Evolutionary conservation across 2,329 filamentous ascomycete species (phyloP).

Genomic region (Aureobasidium namibiae): DNA sequence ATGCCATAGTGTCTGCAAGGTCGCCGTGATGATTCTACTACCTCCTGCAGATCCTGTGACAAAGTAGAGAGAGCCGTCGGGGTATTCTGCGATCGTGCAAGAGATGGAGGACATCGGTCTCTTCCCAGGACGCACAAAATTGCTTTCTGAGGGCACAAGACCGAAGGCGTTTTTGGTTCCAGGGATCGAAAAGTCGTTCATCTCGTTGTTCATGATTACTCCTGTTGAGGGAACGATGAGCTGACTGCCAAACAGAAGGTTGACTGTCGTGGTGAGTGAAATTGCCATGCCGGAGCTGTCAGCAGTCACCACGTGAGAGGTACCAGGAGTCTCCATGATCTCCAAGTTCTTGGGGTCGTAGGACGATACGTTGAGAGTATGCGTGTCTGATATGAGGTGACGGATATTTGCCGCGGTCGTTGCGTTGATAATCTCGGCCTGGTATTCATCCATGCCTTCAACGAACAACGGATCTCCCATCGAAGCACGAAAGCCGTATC

Average conservation of each 20-base stretch:
- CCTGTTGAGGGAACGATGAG: constrained; percentile 75
- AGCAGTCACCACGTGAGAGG: constrained; percentile 63
- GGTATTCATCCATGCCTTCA: constrained; percentile 51
- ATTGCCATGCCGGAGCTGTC: constrained; percentile 69
- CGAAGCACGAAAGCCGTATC: constrained; percentile 65
- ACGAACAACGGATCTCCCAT: constrained; percentile 79
- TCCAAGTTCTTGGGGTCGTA: constrained; percentile 66
- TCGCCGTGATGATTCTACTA: constrained; percentile 73
- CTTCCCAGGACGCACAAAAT: constrained; percentile 75
- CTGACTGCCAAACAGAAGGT: constrained; percentile 73
- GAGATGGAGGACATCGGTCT: constrained; percentile 76
- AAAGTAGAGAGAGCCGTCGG: constrained; percentile 58
- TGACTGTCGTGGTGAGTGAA: constrained; percentile 78
- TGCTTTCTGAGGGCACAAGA: constrained; percentile 68
- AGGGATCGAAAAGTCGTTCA: constrained; percentile 78
- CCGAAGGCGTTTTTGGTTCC: constrained; percentile 71
- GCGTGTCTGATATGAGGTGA: constrained; percentile 59
- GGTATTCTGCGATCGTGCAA: constrained; percentile 65
- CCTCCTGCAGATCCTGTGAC: constrained; percentile 71
- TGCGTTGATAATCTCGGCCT: constrained; percentile 59
- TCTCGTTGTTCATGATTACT: constrained; percentile 58
- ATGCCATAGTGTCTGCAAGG: constrained; percentile 65
- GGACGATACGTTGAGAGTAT: constrained; percentile 61
- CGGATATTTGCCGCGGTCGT: constrained; percentile 53
- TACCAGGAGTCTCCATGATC: constrained; percentile 62